These are phyloP conservation scores for Candida labiduridarum DNA, from an alignment of 1,139 yeast species.

Conservation along the genomic window DNA sequence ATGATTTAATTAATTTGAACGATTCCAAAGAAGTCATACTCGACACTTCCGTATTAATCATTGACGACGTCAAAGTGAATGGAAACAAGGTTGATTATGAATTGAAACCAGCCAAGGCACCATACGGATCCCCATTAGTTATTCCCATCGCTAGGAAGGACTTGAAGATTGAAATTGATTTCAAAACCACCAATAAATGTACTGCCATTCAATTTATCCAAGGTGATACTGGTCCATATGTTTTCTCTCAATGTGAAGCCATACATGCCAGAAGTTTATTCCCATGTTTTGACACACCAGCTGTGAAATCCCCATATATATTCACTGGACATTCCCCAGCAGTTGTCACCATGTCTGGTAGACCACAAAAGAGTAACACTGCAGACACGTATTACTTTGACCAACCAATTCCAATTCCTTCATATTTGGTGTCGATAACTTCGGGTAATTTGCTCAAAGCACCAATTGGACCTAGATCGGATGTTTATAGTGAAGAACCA, in stretches of 20 bases:
- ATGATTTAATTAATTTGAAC: constrained; percentile 18
- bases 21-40: constrained; percentile 22
- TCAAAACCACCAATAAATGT: constrained; percentile 36
- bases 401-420: constrained; percentile 41
- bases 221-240: constrained; percentile 41
- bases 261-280: constrained; percentile 46
- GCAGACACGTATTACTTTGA: constrained; percentile 23
- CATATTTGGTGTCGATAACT: constrained; percentile 38
- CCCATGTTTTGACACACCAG: constrained; percentile 49
- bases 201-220: constrained; percentile 45
- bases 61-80: constrained; percentile 26
- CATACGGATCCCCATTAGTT: constrained; percentile 36
- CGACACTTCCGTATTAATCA: constrained; percentile 35
- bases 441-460: constrained; percentile 34
- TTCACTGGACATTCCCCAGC: constrained; percentile 35
- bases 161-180: constrained; percentile 23
- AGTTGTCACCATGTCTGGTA: constrained; percentile 41
- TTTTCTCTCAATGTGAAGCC: constrained; percentile 48
- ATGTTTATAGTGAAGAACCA: constrained; percentile 33
- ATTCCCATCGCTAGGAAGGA: constrained; percentile 18
- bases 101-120: constrained; percentile 23
- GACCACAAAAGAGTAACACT: constrained; percentile 21
- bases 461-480: constrained; percentile 39
- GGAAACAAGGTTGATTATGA: constrained; percentile 20
- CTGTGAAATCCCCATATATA: constrained; percentile 35